Evolutionary conservation across 495 filamentous ascomycete species (phyloP).

Genomic region (Aspergillus sclerotiicarbonarius): DNA sequence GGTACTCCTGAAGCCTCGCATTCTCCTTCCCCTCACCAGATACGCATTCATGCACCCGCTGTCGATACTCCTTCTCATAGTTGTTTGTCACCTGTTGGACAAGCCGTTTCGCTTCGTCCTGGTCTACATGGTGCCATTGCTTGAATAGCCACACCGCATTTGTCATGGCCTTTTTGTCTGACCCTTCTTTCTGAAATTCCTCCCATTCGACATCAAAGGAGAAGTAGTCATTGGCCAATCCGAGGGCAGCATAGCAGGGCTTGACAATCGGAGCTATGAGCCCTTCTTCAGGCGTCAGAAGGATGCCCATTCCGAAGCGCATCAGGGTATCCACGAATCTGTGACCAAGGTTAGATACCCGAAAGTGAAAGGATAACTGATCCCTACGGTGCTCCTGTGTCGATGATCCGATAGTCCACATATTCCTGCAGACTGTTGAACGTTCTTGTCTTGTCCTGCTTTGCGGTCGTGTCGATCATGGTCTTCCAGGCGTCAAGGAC

Average conservation of each 20-base stretch:
- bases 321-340: constrained; percentile 23
- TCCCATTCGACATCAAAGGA: constrained; percentile 28
- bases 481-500: constrained; percentile 23
- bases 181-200: constrained; percentile 14
- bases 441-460: constrained; percentile 19
- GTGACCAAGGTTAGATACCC: neutral
- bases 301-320: constrained; percentile 25
- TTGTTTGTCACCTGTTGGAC: constrained; percentile 16
- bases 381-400: constrained; percentile 25
- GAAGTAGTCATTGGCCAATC: constrained; percentile 25
- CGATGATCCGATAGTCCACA: constrained; percentile 26
- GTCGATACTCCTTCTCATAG: constrained; percentile 18
- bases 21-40: constrained; percentile 8
- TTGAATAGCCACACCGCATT: constrained; percentile 26
- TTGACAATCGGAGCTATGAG: constrained; percentile 15
- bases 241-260: constrained; percentile 24
- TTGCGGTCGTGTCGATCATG: constrained; percentile 24
- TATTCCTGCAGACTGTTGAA: constrained; percentile 23
- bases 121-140: constrained; percentile 19
- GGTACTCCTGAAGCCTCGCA: constrained; percentile 13
- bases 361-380: neutral
- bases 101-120: constrained; percentile 15
- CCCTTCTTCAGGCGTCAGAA: constrained; percentile 18
- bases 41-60: constrained; percentile 12
- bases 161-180: constrained; percentile 17